Evolutionary conservation across 306 rosid species (phyloP), one percentile per base, ranked within the genome.

Genomic region (Trichosanthes cucumerina): DNA sequence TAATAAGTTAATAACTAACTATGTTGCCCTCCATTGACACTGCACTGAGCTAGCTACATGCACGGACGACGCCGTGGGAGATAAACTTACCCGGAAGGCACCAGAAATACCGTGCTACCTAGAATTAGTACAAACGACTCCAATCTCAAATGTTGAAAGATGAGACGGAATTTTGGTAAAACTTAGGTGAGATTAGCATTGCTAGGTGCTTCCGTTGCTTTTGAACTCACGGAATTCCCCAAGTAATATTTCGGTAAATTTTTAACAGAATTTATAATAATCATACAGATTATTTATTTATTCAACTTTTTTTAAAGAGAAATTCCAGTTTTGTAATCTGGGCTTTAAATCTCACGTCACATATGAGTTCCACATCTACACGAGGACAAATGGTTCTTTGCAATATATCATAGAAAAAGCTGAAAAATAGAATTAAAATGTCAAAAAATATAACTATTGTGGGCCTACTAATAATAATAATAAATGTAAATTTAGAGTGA

Each of bases 1-100:
- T 9, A 23, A 59, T 77, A 38, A 84, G 36, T 18, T 9, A 23
- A 59, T 77, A 38, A 84, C 76, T 2, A 81, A 70, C 81, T 21
- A 5, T 18, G n/a, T 65, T 21, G 52, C 52, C 28, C 78, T 78
- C 83, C 79, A 54, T 68, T 2, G 65, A 49, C 14, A 64, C 24
- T 14, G 54, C 14, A 64, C 24, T 14, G 54, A 57, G 79, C 69
- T 52, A 50, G 79, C 63, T 56, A 36, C 38, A 57, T 24, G 53
- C 68, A 36, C 33, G 12, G 68, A 58, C 69, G 68, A 76, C 0
- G 26, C 47, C 6, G 31, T 18, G 28, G 18, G 46, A 2, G 47
- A 74, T 74, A 74, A 74, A 50, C 4, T 50, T 50, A 50, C 63
- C 2, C 9, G 8, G 26, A 19, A 33, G 78, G 78, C 6, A 74